phyloP scores from a whole-genome alignment of 2,329 filamentous ascomycete genomes.

The Trichophaea hybrida region DNA sequence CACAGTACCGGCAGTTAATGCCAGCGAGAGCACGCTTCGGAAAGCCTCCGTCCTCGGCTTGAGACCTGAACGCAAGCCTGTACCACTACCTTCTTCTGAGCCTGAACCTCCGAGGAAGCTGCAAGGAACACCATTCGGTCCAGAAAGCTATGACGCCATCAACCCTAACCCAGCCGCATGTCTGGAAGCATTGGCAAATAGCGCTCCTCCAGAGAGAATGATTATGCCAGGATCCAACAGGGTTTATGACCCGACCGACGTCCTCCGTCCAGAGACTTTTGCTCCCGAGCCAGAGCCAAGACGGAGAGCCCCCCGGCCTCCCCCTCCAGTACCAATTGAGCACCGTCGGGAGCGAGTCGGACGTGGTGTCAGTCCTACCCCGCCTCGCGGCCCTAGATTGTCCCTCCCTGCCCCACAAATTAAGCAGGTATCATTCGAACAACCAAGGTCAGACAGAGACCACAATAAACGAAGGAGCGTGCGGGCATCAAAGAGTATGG shows the following conservation, averaged over 20 bases:
- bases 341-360: conserved; percentile 16
- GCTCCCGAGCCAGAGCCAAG: conserved; percentile 25
- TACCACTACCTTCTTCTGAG: conserved; percentile 10
- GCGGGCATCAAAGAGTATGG: conserved; percentile 18
- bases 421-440: conserved; percentile 5
- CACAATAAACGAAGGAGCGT: conserved; percentile 7
- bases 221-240: conserved; percentile 23
- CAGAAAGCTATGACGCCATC: conserved; percentile 26
- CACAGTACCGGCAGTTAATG: conserved; percentile 5
- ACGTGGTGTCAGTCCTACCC: not conserved
- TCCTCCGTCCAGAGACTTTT: conserved; percentile 24
- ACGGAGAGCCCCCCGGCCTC: conserved; percentile 11
- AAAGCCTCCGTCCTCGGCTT: conserved; percentile 13
- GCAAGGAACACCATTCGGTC: conserved; percentile 25
- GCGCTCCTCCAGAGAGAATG: conserved; percentile 20
- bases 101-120: conserved; percentile 8
- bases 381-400: not conserved
- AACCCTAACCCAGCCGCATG: conserved; percentile 23
- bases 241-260: conserved; percentile 24
- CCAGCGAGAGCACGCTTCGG: conserved; percentile 2
- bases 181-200: conserved; percentile 8
- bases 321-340: conserved; percentile 17
- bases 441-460: conserved; percentile 9
- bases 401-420: not conserved
- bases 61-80: conserved; percentile 14